These are phyloP conservation scores for Euryodendron excelsum DNA, from an alignment of 148 eudicot species.

Conservation along the genomic window DNA sequence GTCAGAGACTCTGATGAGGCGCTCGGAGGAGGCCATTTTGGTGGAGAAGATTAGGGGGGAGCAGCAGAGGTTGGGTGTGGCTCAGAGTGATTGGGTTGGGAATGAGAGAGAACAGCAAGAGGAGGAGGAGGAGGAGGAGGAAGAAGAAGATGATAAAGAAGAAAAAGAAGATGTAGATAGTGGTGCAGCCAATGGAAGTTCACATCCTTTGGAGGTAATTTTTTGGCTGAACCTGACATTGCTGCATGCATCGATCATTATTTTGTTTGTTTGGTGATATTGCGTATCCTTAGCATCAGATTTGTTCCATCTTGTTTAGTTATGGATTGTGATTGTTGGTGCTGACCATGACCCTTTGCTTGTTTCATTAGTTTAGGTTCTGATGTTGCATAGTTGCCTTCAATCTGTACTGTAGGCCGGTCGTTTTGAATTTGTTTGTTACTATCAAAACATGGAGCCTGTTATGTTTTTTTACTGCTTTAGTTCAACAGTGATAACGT, in stretches of 20 bases:
- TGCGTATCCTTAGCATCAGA: not conserved
- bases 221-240: not conserved
- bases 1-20: conserved; percentile 91
- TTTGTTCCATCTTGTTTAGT: not conserved
- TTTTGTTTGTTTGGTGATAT: not conserved
- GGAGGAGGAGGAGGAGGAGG: conserved; percentile 51
- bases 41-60: conserved; percentile 82
- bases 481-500: not conserved
- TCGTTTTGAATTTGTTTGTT: not conserved
- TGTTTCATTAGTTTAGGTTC: not conserved
- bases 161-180: conserved; percentile 25
- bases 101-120: conserved; percentile 47
- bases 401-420: not conserved
- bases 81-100: conserved; percentile 88
- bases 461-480: not conserved
- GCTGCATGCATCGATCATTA: not conserved
- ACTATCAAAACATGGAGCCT: not conserved
- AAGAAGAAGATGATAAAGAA: conserved; percentile 47
- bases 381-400: not conserved
- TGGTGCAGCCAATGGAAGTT: conserved; percentile 23
- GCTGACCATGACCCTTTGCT: not conserved
- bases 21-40: conserved; percentile 82
- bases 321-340: not conserved
- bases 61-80: conserved; percentile 92
- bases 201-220: conserved; percentile 43